Evolutionary conservation across 495 filamentous ascomycete species (phyloP).

Genomic region (Penicillium canariense): DNA sequence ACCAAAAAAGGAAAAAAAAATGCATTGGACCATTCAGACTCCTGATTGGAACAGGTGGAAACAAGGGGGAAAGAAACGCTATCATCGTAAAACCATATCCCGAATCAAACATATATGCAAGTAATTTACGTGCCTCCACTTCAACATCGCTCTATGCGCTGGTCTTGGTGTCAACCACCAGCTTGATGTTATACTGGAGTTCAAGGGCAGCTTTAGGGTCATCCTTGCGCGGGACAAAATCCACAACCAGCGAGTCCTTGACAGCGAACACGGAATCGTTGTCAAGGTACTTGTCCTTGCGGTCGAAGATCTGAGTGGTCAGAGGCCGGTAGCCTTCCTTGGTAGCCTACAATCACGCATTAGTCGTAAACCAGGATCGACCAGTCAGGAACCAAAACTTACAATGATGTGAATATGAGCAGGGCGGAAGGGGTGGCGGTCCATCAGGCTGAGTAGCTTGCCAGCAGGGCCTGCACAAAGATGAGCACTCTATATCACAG

Average conservation of each 20-base stretch:
- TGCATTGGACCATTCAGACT: not conserved
- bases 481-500: not conserved
- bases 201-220: conserved; percentile 67
- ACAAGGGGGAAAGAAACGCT: conserved; percentile 4
- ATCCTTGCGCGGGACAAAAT: conserved; percentile 57
- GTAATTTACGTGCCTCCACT: not conserved
- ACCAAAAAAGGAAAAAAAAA: no score
- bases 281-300: conserved; percentile 56
- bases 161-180: conserved; percentile 20
- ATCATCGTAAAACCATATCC: conserved; percentile 8
- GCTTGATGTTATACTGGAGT: conserved; percentile 52
- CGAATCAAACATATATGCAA: conserved; percentile 1
- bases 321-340: conserved; percentile 53
- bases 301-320: conserved; percentile 73
- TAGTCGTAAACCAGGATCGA: conserved; percentile 4
- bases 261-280: conserved; percentile 76
- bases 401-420: conserved; percentile 86
- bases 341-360: conserved; percentile 34
- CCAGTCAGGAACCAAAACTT: conserved; percentile 18
- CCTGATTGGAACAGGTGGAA: not conserved
- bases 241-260: conserved; percentile 69
- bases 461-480: conserved; percentile 38
- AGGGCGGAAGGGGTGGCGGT: conserved; percentile 76
- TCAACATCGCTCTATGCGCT: not conserved
- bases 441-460: conserved; percentile 52